A percentile compares a stretch with the other conserved stretches of the same genome.
Conservation (phyloP, 208 protist genomes). For the Leishmania arabica region DNA sequence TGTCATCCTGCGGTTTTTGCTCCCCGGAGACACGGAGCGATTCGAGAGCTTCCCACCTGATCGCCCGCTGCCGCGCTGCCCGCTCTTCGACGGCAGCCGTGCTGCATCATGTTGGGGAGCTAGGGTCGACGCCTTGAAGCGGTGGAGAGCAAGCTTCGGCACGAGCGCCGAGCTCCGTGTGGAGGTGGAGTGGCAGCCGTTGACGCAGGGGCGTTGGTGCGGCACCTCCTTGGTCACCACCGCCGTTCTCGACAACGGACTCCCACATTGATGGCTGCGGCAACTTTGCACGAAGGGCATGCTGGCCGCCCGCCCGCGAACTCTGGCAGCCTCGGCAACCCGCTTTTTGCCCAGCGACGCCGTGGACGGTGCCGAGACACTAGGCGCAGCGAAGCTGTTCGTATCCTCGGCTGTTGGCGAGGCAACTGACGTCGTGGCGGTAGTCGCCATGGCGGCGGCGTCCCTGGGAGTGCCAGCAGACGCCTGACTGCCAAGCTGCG, state of each 20-base stretch:
- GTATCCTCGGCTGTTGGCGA: not conserved
- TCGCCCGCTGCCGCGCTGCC: not conserved
- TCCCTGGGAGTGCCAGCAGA: not conserved
- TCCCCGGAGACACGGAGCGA: conserved; percentile 4
- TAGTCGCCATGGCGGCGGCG: not conserved
- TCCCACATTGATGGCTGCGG: not conserved
- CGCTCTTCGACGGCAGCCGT: not conserved
- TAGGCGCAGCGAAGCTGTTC: not conserved
- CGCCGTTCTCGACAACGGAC: not conserved
- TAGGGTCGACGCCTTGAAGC: not conserved
- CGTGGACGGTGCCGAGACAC: not conserved
- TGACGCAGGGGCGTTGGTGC: not conserved
- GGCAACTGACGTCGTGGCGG: not conserved
- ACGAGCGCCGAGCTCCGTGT: not conserved
- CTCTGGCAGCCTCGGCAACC: not conserved
- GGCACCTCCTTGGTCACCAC: conserved; percentile 9
- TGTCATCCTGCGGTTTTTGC: not conserved
- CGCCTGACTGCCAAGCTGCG: not conserved
- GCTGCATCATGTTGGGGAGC: not conserved
- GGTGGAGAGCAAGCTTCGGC: conserved; percentile 9
- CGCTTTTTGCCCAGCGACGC: not conserved
- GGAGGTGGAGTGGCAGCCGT: conserved; percentile 1
- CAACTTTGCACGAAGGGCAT: not conserved
- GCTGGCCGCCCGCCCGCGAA: not conserved
- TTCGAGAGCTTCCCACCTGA: not conserved